A percentile compares a stretch with the other conserved stretches of the same genome.
These are phyloP conservation scores for Mycena vulgaris DNA, from an alignment of 768 basidiomycete species.

Conservation along the genomic window DNA sequence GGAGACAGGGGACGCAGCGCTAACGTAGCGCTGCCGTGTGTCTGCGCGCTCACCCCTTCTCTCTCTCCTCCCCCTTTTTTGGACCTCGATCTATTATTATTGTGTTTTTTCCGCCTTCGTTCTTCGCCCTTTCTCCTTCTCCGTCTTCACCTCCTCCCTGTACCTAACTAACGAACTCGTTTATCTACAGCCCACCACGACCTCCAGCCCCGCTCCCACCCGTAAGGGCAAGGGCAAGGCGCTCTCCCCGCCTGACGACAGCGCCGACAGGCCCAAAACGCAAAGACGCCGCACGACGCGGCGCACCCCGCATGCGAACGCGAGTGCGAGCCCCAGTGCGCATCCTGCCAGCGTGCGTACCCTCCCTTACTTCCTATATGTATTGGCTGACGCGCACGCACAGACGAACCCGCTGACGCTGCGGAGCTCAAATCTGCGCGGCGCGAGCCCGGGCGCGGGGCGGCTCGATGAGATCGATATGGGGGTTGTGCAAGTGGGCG, in stretches of 20 bases:
- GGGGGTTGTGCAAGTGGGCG: slow-evolving; percentile 9
- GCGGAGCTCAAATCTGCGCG: slow-evolving; percentile 6
- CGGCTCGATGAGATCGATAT: slow-evolving; percentile 40
- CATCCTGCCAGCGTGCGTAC: neutral
- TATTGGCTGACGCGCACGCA: neutral
- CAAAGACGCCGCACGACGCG: neutral
- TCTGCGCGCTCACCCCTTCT: too few relatives aligned
- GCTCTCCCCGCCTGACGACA: slow-evolving; percentile 2
- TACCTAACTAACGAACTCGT: neutral
- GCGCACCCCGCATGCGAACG: neutral
- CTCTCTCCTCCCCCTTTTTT: too few relatives aligned
- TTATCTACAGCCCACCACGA: neutral
- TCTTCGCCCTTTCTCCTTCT: too few relatives aligned
- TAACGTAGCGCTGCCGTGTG: too few relatives aligned
- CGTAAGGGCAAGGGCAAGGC: slow-evolving; percentile 30
- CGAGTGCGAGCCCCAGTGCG: neutral
- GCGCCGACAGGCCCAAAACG: neutral
- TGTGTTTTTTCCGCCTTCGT: too few relatives aligned
- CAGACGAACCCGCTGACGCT: slow-evolving; percentile 28
- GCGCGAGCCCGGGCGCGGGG: slow-evolving; percentile 27
- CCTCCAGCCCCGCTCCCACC: neutral
- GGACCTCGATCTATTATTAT: too few relatives aligned
- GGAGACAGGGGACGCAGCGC: too few relatives aligned
- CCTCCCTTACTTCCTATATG: neutral
- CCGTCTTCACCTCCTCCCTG: neutral